Evolutionary conservation across 1,139 yeast genomes (phyloP), one percentile per base, ranked within the genome.

Genomic region (Candida frijolesensis): DNA sequence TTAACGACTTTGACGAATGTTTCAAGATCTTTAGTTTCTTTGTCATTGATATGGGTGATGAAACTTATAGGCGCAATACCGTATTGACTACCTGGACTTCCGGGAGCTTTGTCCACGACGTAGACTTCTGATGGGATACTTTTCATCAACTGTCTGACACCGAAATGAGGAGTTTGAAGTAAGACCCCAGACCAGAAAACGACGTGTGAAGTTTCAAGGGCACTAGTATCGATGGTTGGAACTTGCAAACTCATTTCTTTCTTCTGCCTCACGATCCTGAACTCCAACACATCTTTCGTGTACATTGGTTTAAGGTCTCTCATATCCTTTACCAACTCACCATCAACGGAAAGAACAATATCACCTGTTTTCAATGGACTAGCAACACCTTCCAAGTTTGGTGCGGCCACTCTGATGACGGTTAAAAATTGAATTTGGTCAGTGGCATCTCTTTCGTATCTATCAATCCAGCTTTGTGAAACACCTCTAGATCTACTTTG

Each of bases 401-500:
- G 78, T 22, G 83, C 84, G 1, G 89, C 82, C 3, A 87, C 84
- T 60, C 94, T 80, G 22, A 85, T 78, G 14, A 89, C 95, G 12
- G 84, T 76, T 62, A 89, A 79, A 54, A 91, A 81, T 61, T 89
- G 90, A 47, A 87, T 77, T 58, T 88, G 84, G 60, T 87, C 89
- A 33, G 78, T 74, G 48, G 76, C 68, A 27, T 61, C 75, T 32
- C 79, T 76, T 64, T 89, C 96, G 62, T 89, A 80, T 57, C 76
- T 76, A 35, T 75, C 64, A 55, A 91, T 87, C 96, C 96, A 89
- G 40, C 83, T 83, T 60, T 88, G 94, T 1, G 94, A 81, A 18
- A 91, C 96, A 14, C 96, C 96, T 61, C 90, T 79, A 46, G 89
- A 81, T 67, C 97, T 83, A 2, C 96, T 96, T 60, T 85, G 87